phyloP scores from a whole-genome alignment of 2,329 filamentous ascomycete species.

The Aspergillus sp. region DNA sequence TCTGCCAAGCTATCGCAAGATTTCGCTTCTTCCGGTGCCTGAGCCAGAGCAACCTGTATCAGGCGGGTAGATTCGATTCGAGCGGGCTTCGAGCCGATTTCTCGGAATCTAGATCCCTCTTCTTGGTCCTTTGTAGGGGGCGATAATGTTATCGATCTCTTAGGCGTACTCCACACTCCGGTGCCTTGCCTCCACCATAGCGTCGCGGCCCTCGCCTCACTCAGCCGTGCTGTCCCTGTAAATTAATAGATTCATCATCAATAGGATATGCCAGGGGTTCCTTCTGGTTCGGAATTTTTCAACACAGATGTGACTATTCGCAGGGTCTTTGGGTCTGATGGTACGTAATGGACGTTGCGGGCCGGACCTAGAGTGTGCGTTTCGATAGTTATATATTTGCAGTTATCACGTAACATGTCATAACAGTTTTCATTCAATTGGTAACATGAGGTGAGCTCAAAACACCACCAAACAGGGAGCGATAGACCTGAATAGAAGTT shows the following conservation, averaged over 20 bases:
- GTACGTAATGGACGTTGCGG: background rate
- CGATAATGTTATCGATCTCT: background rate
- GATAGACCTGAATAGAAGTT: background rate
- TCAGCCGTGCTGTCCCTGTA: too few species aligned
- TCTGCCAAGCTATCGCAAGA: slow-evolving; percentile 19
- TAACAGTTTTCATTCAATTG: too few species aligned
- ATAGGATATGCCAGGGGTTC: too few species aligned
- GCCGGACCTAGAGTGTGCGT: background rate
- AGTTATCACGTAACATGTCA: background rate
- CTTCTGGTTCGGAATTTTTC: too few species aligned
- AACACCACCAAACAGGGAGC: background rate
- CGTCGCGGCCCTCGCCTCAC: background rate
- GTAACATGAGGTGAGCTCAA: too few species aligned
- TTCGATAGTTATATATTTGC: background rate
- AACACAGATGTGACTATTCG: background rate
- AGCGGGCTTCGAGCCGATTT: background rate
- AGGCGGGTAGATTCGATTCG: background rate
- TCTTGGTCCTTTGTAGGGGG: background rate
- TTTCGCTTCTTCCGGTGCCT: slow-evolving; percentile 15
- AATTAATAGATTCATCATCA: too few species aligned
- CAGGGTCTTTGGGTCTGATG: background rate
- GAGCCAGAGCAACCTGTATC: slow-evolving; percentile 8
- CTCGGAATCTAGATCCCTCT: background rate
- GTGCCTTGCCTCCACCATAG: background rate
- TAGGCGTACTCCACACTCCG: background rate